A percentile compares a stretch with the other conserved stretches of the same genome.
Conservation (phyloP, 2,329 filamentous ascomycete genomes). For the Stagonosporopsis rhizophila region DNA sequence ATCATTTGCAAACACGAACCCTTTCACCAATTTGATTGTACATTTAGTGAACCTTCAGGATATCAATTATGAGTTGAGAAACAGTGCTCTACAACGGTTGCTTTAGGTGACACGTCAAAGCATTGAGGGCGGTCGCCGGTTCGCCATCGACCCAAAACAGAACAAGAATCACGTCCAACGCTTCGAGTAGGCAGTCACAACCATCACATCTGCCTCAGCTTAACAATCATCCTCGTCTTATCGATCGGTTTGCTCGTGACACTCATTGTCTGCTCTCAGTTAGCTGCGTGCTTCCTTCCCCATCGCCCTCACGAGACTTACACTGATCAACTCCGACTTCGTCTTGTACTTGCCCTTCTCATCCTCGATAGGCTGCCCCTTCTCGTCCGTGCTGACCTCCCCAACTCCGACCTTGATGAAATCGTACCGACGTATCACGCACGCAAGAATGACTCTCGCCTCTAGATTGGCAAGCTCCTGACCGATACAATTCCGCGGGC, state of each 20-base stretch:
- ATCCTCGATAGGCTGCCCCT: slow-evolving; percentile 35
- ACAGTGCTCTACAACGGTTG: background rate
- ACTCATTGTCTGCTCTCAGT: slow-evolving; percentile 34
- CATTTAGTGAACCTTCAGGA: no score
- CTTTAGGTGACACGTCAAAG: background rate
- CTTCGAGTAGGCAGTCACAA: background rate
- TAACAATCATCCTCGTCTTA: slow-evolving; percentile 39
- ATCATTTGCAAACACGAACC: no score
- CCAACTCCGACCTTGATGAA: slow-evolving; percentile 47
- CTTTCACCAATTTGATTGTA: no score
- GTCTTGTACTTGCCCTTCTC: slow-evolving; percentile 39
- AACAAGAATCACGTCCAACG: background rate
- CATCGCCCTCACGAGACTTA: slow-evolving; percentile 26
- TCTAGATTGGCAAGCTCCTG: slow-evolving; percentile 65
- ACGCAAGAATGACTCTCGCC: slow-evolving; percentile 59
- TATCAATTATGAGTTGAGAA: no score
- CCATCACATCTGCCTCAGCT: slow-evolving; percentile 3
- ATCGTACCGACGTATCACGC: slow-evolving; percentile 41
- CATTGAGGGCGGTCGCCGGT: background rate
- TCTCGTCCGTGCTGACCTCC: slow-evolving; percentile 33
- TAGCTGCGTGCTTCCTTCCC: background rate
- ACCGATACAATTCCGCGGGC: slow-evolving; percentile 64
- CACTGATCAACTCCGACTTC: slow-evolving; percentile 43
- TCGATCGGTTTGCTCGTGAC: slow-evolving; percentile 45
- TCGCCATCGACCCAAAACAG: background rate